phyloP scores from a whole-genome alignment of 2,329 filamentous ascomycete genomes.

The Penicillium nordicum region DNA sequence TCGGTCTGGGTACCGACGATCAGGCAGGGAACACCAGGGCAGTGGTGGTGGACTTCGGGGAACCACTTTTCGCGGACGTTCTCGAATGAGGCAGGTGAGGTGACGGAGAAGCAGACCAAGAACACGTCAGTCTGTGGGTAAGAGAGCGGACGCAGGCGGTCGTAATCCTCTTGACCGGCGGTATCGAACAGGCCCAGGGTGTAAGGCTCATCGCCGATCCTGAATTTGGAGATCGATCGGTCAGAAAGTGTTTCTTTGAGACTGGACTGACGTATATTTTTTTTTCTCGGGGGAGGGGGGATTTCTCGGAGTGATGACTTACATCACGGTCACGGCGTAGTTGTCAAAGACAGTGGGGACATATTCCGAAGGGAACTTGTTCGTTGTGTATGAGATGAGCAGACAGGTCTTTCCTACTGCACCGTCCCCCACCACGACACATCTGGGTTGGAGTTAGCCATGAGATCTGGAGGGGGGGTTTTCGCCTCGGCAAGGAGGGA shows the following conservation, averaged over 20 bases:
- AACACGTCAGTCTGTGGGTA: slow-evolving; percentile 99
- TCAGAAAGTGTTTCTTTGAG: slow-evolving; percentile 3
- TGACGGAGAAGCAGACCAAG: slow-evolving; percentile 97
- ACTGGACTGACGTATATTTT: not conserved
- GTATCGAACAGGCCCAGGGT: slow-evolving; percentile 97
- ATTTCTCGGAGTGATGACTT: slow-evolving; percentile 48
- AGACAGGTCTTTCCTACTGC: slow-evolving; percentile 99
- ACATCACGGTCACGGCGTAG: slow-evolving; percentile 99
- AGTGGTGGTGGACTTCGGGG: slow-evolving; percentile 97
- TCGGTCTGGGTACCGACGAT: slow-evolving; percentile 98
- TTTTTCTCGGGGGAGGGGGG: not conserved
- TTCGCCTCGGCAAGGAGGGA: slow-evolving; percentile 9
- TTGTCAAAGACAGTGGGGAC: slow-evolving; percentile 99
- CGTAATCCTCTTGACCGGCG: slow-evolving; percentile 98
- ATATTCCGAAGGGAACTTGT: slow-evolving; percentile 99
- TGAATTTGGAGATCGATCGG: slow-evolving; percentile 38
- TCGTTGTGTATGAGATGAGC: slow-evolving; percentile 98
- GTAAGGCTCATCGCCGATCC: slow-evolving; percentile 99
- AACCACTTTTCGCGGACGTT: slow-evolving; percentile 99
- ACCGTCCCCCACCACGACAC: slow-evolving; percentile 98
- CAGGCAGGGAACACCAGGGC: slow-evolving; percentile 92
- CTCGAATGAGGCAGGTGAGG: slow-evolving; percentile 94
- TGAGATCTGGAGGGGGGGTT: slow-evolving; percentile 1
- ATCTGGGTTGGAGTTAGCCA: slow-evolving; percentile 54
- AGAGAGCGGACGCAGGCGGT: slow-evolving; percentile 89